Evolutionary conservation across 129 eudicot species (phyloP).

Genomic region (Pittosporum tobira): DNA sequence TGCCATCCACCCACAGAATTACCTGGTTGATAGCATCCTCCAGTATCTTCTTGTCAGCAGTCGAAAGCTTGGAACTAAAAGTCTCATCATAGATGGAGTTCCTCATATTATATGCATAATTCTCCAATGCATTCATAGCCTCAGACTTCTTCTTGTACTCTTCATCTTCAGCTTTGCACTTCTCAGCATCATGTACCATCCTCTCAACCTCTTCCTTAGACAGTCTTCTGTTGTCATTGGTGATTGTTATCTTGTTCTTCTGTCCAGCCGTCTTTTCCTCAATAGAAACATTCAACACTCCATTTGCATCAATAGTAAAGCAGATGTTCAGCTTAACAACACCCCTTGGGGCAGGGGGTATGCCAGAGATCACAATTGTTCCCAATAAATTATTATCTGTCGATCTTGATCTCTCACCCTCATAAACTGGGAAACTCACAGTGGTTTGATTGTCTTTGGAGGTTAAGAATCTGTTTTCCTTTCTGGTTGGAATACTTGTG

Average conservation of each 20-base stretch:
- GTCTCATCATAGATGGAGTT: conserved; percentile 37
- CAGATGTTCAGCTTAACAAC: neutral
- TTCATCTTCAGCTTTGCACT: conserved; percentile 28
- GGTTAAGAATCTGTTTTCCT: conserved; percentile 20
- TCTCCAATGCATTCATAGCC: conserved; percentile 35
- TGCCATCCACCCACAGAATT: conserved; percentile 36
- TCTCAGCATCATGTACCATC: conserved; percentile 34
- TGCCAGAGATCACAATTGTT: too few species aligned
- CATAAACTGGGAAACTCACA: conserved; percentile 20
- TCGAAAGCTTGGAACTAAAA: conserved; percentile 22
- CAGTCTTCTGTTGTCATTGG: neutral
- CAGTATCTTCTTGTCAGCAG: conserved; percentile 35
- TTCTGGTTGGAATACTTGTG: conserved; percentile 30
- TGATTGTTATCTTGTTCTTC: conserved; percentile 17
- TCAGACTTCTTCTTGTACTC: conserved; percentile 36
- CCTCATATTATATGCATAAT: conserved; percentile 40
- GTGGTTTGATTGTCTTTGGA: conserved; percentile 22
- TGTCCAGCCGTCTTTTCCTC: neutral
- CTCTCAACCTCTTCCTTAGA: conserved; percentile 27
- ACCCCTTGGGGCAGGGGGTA: too few species aligned
- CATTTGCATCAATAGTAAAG: conserved; percentile 29
- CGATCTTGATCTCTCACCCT: conserved; percentile 24
- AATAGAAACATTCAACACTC: conserved; percentile 14
- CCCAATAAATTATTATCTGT: too few species aligned
- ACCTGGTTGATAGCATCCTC: conserved; percentile 39